Evolutionary conservation across 805 yeast species (phyloP).

Genomic region (Lipomyces lipofer): DNA sequence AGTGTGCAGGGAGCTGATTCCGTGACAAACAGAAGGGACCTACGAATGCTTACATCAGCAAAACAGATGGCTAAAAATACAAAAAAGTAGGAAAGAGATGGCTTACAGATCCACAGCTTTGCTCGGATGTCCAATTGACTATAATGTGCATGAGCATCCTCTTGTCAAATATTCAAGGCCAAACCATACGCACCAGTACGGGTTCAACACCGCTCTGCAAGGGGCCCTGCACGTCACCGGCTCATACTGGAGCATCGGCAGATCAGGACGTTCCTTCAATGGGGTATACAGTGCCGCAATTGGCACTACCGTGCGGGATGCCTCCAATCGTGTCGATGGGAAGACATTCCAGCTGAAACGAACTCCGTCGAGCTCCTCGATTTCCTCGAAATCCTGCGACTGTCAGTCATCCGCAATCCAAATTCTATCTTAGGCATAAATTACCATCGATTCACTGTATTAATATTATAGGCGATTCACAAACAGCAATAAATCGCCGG

Average conservation of each 20-base stretch:
- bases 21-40: slow-evolving; percentile 72
- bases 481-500: neutral
- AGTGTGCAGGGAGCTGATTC: slow-evolving; percentile 80
- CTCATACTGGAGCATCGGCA: slow-evolving; percentile 79
- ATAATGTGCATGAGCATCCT: too few species aligned
- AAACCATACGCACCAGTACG: slow-evolving; percentile 55
- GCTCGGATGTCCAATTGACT: slow-evolving; percentile 69
- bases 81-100: neutral
- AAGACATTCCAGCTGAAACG: slow-evolving; percentile 82
- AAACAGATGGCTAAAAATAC: too few species aligned
- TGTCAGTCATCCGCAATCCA: too few species aligned
- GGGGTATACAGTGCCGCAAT: slow-evolving; percentile 96
- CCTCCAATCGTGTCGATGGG: slow-evolving; percentile 86
- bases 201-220: slow-evolving; percentile 85
- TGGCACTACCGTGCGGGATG: slow-evolving; percentile 89
- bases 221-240: slow-evolving; percentile 78
- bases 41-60: neutral
- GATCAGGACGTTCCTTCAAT: slow-evolving; percentile 70
- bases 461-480: neutral
- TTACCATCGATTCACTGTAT: too few species aligned
- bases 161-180: too few species aligned
- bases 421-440: too few species aligned
- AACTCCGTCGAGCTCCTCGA: slow-evolving; percentile 63
- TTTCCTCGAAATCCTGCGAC: slow-evolving; percentile 54
- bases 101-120: slow-evolving; percentile 70